These are phyloP conservation scores for Suhomyces kilbournensis DNA, from an alignment of 805 yeast genomes.

Conservation along the genomic window DNA sequence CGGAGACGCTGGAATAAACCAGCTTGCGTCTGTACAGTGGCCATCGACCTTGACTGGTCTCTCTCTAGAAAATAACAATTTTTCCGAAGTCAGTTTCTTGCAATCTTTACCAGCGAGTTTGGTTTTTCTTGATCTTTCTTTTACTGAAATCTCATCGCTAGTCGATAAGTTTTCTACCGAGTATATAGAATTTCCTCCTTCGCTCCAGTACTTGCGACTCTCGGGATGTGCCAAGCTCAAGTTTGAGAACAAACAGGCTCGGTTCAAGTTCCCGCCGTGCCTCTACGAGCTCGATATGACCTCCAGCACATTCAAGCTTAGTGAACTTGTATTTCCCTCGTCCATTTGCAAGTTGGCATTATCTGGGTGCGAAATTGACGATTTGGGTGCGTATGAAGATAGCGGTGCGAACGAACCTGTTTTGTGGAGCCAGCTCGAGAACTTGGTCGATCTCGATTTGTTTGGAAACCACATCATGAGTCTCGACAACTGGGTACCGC, in stretches of 20 bases:
- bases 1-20: constrained; percentile 14
- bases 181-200: constrained; percentile 27
- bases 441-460: constrained; percentile 22
- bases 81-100: constrained; percentile 18
- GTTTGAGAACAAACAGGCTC: neutral
- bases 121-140: constrained; percentile 24
- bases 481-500: constrained; percentile 14
- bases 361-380: constrained; percentile 22
- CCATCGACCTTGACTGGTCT: constrained; percentile 20
- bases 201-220: constrained; percentile 19
- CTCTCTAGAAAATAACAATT: constrained; percentile 21
- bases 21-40: constrained; percentile 20
- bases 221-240: constrained; percentile 14
- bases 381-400: constrained; percentile 19
- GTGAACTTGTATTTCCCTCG: constrained; percentile 21
- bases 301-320: constrained; percentile 21
- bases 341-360: constrained; percentile 21
- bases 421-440: constrained; percentile 24
- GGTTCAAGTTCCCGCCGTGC: constrained; percentile 17
- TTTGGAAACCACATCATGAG: constrained; percentile 19
- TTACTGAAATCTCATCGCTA: constrained; percentile 18
- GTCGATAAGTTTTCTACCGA: constrained; percentile 9
- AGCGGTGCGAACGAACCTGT: neutral
- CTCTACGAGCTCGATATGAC: constrained; percentile 21
- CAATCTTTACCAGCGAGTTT: constrained; percentile 19